Evolutionary conservation across 371 early-diverging fungal species (phyloP), one percentile per base, ranked within the genome.

Genomic region (Syncephalastrum contaminatum): DNA sequence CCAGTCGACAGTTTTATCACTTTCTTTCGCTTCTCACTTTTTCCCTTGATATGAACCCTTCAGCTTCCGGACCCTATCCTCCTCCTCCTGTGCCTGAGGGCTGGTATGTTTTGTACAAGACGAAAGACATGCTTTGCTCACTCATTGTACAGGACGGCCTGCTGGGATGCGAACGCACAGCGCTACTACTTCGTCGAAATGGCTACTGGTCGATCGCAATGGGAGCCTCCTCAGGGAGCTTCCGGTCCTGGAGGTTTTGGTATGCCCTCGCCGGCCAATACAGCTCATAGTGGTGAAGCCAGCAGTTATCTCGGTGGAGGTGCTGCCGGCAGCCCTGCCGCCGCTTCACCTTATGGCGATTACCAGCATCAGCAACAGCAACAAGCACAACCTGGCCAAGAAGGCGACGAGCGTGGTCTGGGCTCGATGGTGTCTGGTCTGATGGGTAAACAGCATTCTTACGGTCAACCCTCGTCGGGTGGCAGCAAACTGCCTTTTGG

Each of bases 111-210:
- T 8, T 12, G 36, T 10, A 30, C 2, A 30, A 30, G 5, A 10
- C 36, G 7, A 8, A 8, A 0, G 36, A 5, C 1, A 30, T 30
- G 36, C 36, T 5, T 8, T 30, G 10, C 12, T 30, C 10, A 30
- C 2, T 30, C 36, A 30, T 30, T 30, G 36, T 10, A 10, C 36
- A 30, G 36, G 36, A 30, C 36, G 7, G 36, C 36, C 7, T 30
- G 36, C 36, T 75, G 76, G 76, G 76, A 75, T 44, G 64, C 63
- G 22, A 48, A 53, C 39, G 24, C 65, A 27, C 63, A 69, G 41
- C 70, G 72, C 10, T 75, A 72, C 53, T 75, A 72, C 24, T 75
- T 52, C 46, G 54, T 66, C 8, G 62, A 75, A 45, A 53, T 62
- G 25, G 57, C 68, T 19, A 66, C 76, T 4, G 76, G 76, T 13